Evolutionary conservation across 2,329 filamentous ascomycete genomes (phyloP).

Genomic region (Microcera coccophila): DNA sequence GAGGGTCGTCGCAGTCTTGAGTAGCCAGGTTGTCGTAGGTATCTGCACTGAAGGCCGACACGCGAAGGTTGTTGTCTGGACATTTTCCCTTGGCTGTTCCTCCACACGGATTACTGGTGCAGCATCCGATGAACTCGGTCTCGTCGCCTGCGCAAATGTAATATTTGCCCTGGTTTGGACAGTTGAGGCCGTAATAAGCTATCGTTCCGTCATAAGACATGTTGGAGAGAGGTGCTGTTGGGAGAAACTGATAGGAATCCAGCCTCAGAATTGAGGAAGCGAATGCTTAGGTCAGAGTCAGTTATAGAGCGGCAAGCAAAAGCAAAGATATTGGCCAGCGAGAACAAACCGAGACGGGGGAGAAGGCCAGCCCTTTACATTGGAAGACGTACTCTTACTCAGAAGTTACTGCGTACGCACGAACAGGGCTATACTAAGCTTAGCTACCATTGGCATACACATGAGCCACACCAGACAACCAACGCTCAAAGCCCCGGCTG

Average conservation of each 20-base stretch:
- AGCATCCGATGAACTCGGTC: constrained; percentile 40
- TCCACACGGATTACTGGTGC: constrained; percentile 34
- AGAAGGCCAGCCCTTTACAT: constrained; percentile 2
- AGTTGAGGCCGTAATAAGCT: constrained; percentile 28
- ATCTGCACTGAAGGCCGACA: constrained; percentile 30
- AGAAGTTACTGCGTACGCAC: no score
- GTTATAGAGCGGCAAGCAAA: no score
- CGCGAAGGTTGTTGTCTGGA: constrained; percentile 26
- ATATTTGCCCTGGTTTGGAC: constrained; percentile 32
- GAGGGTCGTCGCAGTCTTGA: constrained; percentile 31
- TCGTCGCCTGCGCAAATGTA: constrained; percentile 35
- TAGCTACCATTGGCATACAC: no score
- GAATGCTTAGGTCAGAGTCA: no score
- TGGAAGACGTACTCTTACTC: constrained; percentile 7
- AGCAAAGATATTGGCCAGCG: constrained; percentile 1
- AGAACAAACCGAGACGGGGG: constrained; percentile 2
- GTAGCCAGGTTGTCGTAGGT: constrained; percentile 29
- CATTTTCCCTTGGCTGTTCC: constrained; percentile 30
- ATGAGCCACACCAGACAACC: no score
- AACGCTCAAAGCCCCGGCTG: no score
- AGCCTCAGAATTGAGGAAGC: no score
- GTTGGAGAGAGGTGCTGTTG: constrained; percentile 2
- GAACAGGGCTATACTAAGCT: no score
- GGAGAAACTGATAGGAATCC: no score
- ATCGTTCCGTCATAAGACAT: constrained; percentile 19